phyloP scores from a whole-genome alignment of 352 stramenopile genomes.

The Vaucheria bursata region DNA sequence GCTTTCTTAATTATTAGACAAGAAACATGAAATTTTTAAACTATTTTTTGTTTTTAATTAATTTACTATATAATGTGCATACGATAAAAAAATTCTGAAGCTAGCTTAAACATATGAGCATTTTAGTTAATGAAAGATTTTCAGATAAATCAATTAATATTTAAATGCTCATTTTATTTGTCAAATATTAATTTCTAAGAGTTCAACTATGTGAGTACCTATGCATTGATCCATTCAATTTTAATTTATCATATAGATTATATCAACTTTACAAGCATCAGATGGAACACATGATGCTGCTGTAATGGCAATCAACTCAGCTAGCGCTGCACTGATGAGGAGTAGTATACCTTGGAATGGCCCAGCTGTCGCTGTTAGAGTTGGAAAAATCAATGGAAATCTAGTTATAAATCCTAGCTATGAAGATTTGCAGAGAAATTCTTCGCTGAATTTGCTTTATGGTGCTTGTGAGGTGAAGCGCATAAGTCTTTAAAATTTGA shows the following conservation, averaged over 20 bases:
- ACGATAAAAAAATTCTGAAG: too few species aligned
- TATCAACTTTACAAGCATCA: conserved; percentile 70
- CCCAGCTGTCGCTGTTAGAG: conserved; percentile 69
- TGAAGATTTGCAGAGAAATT: conserved; percentile 42
- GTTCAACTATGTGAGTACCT: not conserved
- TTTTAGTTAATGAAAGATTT: too few species aligned
- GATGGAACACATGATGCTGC: conserved; percentile 66
- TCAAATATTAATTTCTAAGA: too few species aligned
- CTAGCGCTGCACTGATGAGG: conserved; percentile 65
- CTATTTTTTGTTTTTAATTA: too few species aligned
- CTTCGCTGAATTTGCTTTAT: conserved; percentile 65
- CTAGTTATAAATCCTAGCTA: conserved; percentile 65
- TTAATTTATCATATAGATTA: too few species aligned
- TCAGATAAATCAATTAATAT: too few species aligned
- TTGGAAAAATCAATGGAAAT: conserved; percentile 61
- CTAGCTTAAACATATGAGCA: too few species aligned
- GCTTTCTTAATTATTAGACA: too few species aligned
- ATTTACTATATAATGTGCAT: too few species aligned
- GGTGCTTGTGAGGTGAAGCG: conserved; percentile 61
- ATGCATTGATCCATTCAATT: not conserved
- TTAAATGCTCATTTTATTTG: too few species aligned
- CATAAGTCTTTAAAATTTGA: too few species aligned
- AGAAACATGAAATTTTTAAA: too few species aligned
- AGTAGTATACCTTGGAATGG: conserved; percentile 78
- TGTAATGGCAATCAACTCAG: conserved; percentile 73